phyloP scores from a whole-genome alignment of 2,329 filamentous ascomycete genomes.

The Verticillium klebahnii region DNA sequence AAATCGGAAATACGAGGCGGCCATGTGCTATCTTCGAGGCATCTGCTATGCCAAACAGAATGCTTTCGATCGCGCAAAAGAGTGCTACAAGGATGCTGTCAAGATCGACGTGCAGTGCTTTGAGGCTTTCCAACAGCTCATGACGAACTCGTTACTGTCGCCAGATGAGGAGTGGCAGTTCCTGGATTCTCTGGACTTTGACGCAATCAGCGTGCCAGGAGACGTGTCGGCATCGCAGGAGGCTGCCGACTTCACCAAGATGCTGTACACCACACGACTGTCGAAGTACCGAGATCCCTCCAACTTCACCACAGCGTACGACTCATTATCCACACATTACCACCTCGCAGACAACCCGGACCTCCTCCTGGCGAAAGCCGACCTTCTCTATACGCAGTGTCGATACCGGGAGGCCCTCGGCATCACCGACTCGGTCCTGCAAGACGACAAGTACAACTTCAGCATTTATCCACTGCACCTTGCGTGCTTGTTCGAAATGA shows the following conservation, averaged over 20 bases:
- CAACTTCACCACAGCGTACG: conserved; percentile 78
- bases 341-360: conserved; percentile 82
- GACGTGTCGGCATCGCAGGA: conserved; percentile 71
- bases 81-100: conserved; percentile 97
- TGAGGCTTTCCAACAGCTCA: conserved; percentile 95
- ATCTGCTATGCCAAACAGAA: conserved; percentile 97
- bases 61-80: conserved; percentile 92
- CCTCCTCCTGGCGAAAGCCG: conserved; percentile 82
- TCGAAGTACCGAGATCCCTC: conserved; percentile 91
- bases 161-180: conserved; percentile 89
- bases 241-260: conserved; percentile 88
- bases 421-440: conserved; percentile 78
- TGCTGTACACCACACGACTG: conserved; percentile 91
- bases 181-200: conserved; percentile 84
- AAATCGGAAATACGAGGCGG: conserved; percentile 84
- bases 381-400: conserved; percentile 91
- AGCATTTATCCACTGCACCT: conserved; percentile 85
- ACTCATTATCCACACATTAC: conserved; percentile 91
- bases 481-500: conserved; percentile 83
- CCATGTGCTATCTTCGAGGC: conserved; percentile 93
- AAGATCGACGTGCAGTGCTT: conserved; percentile 97
- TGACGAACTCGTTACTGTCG: conserved; percentile 90
- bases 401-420: conserved; percentile 82
- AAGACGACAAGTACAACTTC: conserved; percentile 85
- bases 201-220: conserved; percentile 64